Conservation (phyloP, 1,284 basidiomycete genomes). For the Apiotrichum mycotoxinovorans region DNA sequence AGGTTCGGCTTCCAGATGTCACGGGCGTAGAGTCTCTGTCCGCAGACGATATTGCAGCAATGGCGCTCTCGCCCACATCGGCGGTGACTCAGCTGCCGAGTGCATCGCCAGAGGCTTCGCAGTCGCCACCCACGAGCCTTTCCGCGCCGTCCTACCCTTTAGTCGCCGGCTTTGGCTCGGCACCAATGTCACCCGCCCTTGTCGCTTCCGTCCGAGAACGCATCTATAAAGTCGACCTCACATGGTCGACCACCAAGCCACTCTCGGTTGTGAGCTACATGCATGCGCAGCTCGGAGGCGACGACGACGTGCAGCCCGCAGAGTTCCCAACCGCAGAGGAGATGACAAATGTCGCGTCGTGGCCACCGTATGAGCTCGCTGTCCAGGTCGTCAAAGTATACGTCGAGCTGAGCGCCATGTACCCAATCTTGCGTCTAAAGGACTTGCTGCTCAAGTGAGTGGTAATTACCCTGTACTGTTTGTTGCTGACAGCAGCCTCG, state of each 20-base stretch:
- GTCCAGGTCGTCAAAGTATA: slow-evolving; percentile 4
- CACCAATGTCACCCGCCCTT: not conserved
- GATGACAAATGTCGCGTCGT: slow-evolving; percentile 4
- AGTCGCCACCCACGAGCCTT: not conserved
- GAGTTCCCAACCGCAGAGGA: not conserved
- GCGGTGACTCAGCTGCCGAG: not conserved
- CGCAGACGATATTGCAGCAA: not conserved
- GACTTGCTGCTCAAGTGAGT: slow-evolving; percentile 9
- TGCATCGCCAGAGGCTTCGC: not conserved
- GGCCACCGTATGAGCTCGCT: slow-evolving; percentile 9
- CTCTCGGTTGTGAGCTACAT: slow-evolving; percentile 5
- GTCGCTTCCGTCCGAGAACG: slow-evolving; percentile 2
- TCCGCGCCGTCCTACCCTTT: not conserved
- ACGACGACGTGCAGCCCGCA: not conserved
- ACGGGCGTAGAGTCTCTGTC: not conserved
- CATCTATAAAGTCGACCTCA: slow-evolving; percentile 5
- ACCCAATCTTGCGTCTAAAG: not conserved
- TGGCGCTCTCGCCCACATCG: not conserved
- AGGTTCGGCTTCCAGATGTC: slow-evolving; percentile 1
- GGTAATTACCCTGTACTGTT: not conserved
- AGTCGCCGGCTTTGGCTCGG: slow-evolving; percentile 2
- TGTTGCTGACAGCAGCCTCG: slow-evolving; percentile 3
- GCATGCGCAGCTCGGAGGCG: slow-evolving; percentile 4
- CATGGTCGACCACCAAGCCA: not conserved
- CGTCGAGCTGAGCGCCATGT: slow-evolving; percentile 8